Base-by-base conservation (phyloP, 768 basidiomycete genomes). In the Phaffia tasmanica region DNA sequence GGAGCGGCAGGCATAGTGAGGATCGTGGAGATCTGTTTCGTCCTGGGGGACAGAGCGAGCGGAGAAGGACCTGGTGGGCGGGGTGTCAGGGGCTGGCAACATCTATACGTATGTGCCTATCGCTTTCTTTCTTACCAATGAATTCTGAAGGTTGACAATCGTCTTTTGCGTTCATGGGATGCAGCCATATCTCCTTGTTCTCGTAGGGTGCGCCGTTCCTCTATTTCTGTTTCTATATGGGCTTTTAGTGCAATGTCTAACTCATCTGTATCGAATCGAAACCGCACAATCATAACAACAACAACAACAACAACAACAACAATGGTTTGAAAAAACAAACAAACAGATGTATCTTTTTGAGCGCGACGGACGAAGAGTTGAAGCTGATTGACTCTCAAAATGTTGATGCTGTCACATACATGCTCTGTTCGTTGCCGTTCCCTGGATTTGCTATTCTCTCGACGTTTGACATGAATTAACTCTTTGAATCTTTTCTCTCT, bases 301-400 rank as follows among this genome's bases (percentile, higher is more conserved):
- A n/a, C n/a, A n/a, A n/a, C n/a, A n/a, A n/a, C n/a, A n/a, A n/a
- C n/a, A n/a, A n/a, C n/a, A n/a, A n/a, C n/a, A n/a, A n/a, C n/a
- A n/a, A n/a, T n/a, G n/a, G n/a, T n/a, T n/a, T n/a, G n/a, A n/a
- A n/a, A n/a, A n/a, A 42, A 42, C 35, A 42, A 42, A 42, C 35
- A 42, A 42, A 1, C 65, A 87, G 88, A 7, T 76, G 91, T 2
- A 77, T 90, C 21, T 95, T 97, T 80, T 89, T 94, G 84, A 87
- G 87, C 18, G 93, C 86, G 0, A 95, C 93, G 0, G 90, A 97
- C 74, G 92, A 97, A 77, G 89, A 94, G 75, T 78, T 94, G 32
- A 72, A 81, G 29, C 87, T 81, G 68, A 82, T 86, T 4, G 80
- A 88, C 70, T 82, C 82, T 16, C 79, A 49, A 23, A 51, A 58